These are phyloP conservation scores for Trametes hirsuta DNA, from an alignment of 1,284 basidiomycete genomes.

Conservation along the genomic window DNA sequence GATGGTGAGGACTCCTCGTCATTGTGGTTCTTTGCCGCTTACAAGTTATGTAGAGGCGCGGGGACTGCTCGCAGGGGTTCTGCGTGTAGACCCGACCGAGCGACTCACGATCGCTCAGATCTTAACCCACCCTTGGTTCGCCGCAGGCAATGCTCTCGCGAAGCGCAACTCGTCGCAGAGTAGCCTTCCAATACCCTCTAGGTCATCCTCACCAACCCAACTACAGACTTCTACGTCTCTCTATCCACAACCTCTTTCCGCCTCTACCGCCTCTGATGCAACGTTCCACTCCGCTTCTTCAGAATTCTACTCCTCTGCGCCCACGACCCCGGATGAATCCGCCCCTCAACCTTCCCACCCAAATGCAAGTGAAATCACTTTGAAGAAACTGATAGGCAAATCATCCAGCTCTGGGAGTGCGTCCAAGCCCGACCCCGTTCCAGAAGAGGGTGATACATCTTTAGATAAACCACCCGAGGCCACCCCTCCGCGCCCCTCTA, in stretches of 20 bases:
- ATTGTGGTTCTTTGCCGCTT: not conserved
- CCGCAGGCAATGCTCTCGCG: conserved; percentile 30
- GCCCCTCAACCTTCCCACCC: conserved; percentile 37
- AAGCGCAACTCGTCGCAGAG: conserved; percentile 33
- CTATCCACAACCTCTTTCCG: conserved; percentile 42
- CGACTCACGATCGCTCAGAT: conserved; percentile 87
- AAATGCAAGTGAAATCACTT: conserved; percentile 58
- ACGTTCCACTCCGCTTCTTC: conserved; percentile 59
- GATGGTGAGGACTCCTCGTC: conserved; percentile 52
- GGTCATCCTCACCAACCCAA: conserved; percentile 27
- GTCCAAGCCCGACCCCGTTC: conserved; percentile 44
- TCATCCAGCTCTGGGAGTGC: not conserved
- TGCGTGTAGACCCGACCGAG: conserved; percentile 79
- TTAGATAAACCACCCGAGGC: conserved; percentile 13
- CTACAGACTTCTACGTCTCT: conserved; percentile 30
- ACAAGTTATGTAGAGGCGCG: conserved; percentile 68
- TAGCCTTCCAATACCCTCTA: conserved; percentile 33
- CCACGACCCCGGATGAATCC: conserved; percentile 56
- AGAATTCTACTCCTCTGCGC: conserved; percentile 53
- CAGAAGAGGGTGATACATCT: conserved; percentile 45
- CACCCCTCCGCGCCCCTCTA: conserved; percentile 27
- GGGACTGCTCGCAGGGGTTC: conserved; percentile 76
- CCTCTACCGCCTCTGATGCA: conserved; percentile 51
- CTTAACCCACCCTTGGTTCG: conserved; percentile 91
- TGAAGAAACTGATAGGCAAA: conserved; percentile 29